phyloP scores from a whole-genome alignment of 495 filamentous ascomycete genomes.

The Penicillium coffeae region DNA sequence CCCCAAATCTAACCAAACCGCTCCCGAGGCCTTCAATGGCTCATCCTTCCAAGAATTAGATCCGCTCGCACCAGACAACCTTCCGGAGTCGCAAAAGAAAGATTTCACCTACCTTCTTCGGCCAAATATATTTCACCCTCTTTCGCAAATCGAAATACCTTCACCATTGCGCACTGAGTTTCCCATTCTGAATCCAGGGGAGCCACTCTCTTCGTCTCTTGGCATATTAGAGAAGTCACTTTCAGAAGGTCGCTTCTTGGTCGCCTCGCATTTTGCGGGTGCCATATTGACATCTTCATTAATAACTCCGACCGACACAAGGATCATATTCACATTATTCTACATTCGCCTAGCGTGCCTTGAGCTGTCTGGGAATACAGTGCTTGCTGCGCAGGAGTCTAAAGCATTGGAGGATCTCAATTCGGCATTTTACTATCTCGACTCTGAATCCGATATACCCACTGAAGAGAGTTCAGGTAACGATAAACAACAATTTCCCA shows the following conservation, averaged over 20 bases:
- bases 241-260: constrained; percentile 63
- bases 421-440: constrained; percentile 62
- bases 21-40: constrained; percentile 21
- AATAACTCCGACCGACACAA: constrained; percentile 52
- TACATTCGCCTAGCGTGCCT: constrained; percentile 83
- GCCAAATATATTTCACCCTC: constrained; percentile 75
- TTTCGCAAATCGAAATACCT: constrained; percentile 63
- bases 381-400: constrained; percentile 80
- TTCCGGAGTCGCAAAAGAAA: constrained; percentile 45
- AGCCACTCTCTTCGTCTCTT: constrained; percentile 34
- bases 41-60: constrained; percentile 32
- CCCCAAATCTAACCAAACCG: constrained; percentile 7
- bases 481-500: constrained; percentile 20
- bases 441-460: constrained; percentile 16
- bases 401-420: constrained; percentile 79
- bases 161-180: constrained; percentile 54
- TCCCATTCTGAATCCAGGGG: constrained; percentile 32
- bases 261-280: constrained; percentile 45
- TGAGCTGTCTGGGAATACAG: constrained; percentile 63
- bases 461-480: constrained; percentile 34
- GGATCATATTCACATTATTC: constrained; percentile 67
- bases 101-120: constrained; percentile 77
- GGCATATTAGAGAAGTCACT: constrained; percentile 63
- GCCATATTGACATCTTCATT: constrained; percentile 42
- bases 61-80: constrained; percentile 31